Conservation (phyloP, 257 asterid species). For the Petunia axillaris region DNA sequence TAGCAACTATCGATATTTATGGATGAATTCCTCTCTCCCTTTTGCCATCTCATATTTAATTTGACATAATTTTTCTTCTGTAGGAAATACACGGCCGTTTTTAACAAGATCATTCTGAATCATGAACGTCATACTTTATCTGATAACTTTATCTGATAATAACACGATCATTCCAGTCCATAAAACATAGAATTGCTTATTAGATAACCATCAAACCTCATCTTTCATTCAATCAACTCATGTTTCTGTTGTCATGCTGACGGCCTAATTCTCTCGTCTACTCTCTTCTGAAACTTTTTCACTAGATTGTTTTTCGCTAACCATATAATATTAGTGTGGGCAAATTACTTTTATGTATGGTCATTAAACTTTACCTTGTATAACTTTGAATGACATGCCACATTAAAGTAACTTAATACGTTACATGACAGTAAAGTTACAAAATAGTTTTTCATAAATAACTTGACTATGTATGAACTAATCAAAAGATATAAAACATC, state of each 20-base stretch:
- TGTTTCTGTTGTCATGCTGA: constrained; percentile 20
- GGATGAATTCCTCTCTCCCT: neutral
- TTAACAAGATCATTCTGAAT: neutral
- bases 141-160: too few species aligned
- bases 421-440: too few species aligned
- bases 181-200: neutral
- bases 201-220: neutral
- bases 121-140: neutral
- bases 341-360: too few species aligned
- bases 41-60: neutral
- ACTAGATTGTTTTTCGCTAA: neutral
- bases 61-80: neutral
- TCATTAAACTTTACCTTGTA: too few species aligned
- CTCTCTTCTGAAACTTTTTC: neutral
- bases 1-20: neutral
- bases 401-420: too few species aligned
- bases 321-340: too few species aligned
- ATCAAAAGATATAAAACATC: too few species aligned
- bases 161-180: neutral
- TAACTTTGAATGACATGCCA: too few species aligned
- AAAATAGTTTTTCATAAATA: too few species aligned
- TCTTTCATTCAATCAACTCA: neutral
- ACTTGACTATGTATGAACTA: too few species aligned
- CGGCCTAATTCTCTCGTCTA: neutral
- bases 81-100: neutral